Evolutionary conservation across 2,329 filamentous ascomycete genomes (phyloP).

Genomic region (Graphium sp.): DNA sequence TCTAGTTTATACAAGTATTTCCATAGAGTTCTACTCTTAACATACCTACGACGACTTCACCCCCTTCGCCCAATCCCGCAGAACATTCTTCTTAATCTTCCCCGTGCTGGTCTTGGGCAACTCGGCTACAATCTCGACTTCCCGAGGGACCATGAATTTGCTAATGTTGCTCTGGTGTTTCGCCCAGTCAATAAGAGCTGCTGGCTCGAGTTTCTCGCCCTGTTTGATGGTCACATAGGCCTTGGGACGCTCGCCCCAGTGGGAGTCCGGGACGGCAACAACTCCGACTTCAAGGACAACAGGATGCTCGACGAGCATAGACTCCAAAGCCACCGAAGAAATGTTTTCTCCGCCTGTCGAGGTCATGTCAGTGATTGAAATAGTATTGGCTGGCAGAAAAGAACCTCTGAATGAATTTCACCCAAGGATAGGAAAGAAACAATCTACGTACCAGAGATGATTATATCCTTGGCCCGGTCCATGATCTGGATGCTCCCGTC

Average conservation of each 20-base stretch:
- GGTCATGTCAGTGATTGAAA: too few relatives aligned
- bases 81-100: constrained; percentile 88
- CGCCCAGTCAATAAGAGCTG: constrained; percentile 64
- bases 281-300: constrained; percentile 84
- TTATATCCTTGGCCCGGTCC: constrained; percentile 93
- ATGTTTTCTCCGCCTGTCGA: constrained; percentile 81
- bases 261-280: constrained; percentile 69
- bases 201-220: constrained; percentile 39
- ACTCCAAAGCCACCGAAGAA: constrained; percentile 79
- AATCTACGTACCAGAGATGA: constrained; percentile 76
- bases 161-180: constrained; percentile 66
- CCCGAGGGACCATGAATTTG: constrained; percentile 70
- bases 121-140: constrained; percentile 66
- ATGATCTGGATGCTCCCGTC: constrained; percentile 86
- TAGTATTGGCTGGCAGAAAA: too few relatives aligned
- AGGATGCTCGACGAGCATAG: constrained; percentile 76
- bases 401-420: neutral
- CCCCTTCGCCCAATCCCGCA: constrained; percentile 66
- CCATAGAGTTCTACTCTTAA: too few relatives aligned
- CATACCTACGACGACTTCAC: too few relatives aligned
- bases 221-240: constrained; percentile 73
- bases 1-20: too few relatives aligned
- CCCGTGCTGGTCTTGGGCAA: constrained; percentile 95
- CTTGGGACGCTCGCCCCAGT: constrained; percentile 95
- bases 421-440: neutral